Percentiles rank a stretch among this genome's conserved stretches.
Conservation (phyloP, 179 eudicot genomes). For the Dionaea muscipula region DNA sequence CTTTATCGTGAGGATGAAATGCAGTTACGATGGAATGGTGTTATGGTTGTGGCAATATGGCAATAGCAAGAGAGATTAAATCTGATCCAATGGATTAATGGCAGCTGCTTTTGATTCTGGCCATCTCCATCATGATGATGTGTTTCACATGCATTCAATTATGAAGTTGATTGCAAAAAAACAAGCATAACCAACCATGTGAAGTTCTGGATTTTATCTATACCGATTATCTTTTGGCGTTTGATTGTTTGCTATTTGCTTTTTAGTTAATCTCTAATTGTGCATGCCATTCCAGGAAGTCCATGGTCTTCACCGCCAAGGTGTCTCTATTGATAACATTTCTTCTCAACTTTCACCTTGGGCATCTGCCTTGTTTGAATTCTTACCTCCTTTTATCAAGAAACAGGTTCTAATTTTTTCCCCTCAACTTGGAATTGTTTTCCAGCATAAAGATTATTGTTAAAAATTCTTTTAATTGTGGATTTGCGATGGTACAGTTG, state of each 20-base stretch:
- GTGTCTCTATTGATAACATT: conserved; percentile 60
- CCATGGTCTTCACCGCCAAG: conserved; percentile 65
- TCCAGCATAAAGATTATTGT: neutral
- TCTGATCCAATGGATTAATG: neutral
- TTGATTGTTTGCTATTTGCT: neutral
- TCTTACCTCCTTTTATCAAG: conserved; percentile 79
- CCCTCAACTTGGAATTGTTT: conserved; percentile 4
- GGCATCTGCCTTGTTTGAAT: conserved; percentile 93
- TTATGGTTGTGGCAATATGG: neutral
- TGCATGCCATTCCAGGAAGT: conserved; percentile 52
- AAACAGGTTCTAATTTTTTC: conserved; percentile 47
- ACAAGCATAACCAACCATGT: too few species aligned
- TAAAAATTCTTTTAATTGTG: conserved; percentile 5
- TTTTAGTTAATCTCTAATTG: neutral
- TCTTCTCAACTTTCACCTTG: conserved; percentile 90
- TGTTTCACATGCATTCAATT: neutral
- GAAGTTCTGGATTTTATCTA: too few species aligned
- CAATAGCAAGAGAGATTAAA: neutral
- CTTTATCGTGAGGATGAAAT: neutral
- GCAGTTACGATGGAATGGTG: neutral
- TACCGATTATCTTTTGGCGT: too few species aligned
- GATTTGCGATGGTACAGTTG: conserved; percentile 35
- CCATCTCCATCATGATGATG: too few species aligned
- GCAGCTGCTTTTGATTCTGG: neutral
- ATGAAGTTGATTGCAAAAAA: too few species aligned